Evolutionary conservation across 2,329 filamentous ascomycete genomes (phyloP), one percentile per base, ranked within the genome.

Genomic region (Sporothrix brunneoviolacea): DNA sequence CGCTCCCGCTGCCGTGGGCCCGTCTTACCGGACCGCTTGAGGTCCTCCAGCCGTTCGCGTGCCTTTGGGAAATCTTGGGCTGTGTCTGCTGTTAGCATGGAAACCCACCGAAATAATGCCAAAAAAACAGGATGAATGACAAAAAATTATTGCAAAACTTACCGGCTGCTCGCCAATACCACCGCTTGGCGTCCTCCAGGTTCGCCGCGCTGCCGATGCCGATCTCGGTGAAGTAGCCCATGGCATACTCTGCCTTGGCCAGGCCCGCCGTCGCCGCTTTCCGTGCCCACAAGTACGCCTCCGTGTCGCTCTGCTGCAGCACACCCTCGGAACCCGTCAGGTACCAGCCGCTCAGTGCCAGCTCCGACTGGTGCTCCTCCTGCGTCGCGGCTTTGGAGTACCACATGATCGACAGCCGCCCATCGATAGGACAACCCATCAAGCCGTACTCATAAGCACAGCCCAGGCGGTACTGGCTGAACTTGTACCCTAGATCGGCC

Each of bases 131-230:
- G 52, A 55, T 82, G 13, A 52, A 54, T 83, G 35, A 40, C 43
- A 36, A 6, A 52, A 43, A 46, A 30, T 48, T 46, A 52, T 53
- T 83, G 36, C 38, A 40, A 56, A 55, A 86, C 89, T 82, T 76
- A 96, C 91, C 87, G 64, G 93, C 93, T 68, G 93, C 91, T 66
- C 91, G 79, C 79, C 91, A 96, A 70, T 98, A 98, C 93, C 93
- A 98, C 60, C 90, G 81, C 75, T 95, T 96, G 19, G 91, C 93
- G 69, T 97, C 93, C 61, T 98, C 93, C 60, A 96, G 62, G 65
- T 91, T 94, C 8, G 86, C 82, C 15, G 84, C 76, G 57, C 88
- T 83, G 27, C 93, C 93, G 59, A 98, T 97, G 12, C 93, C 93
- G 43, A 93, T 84, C 68, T 98, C 93, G 1, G 88, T 94, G 64